Evolutionary conservation across 495 filamentous ascomycete genomes (phyloP).

Genomic region (Penicillium macrosclerotiorum): DNA sequence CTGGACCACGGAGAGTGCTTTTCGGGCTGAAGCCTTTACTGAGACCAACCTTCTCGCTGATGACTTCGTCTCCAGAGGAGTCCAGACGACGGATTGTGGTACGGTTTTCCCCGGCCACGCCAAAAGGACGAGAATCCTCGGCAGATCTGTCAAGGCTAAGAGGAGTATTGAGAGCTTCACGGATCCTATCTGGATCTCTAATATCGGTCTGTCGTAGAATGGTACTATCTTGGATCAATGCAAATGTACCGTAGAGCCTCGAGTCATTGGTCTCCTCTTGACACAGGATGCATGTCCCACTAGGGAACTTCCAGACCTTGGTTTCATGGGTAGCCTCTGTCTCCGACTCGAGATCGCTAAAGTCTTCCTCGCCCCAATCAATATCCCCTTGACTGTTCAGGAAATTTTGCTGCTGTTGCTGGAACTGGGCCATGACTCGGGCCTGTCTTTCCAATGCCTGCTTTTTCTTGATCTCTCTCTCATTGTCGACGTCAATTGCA

Average conservation of each 20-base stretch:
- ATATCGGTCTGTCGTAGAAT: slow-evolving; percentile 85
- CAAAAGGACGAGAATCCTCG: slow-evolving; percentile 80
- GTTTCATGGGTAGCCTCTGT: slow-evolving; percentile 52
- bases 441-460: slow-evolving; percentile 86
- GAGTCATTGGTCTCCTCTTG: slow-evolving; percentile 93
- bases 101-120: slow-evolving; percentile 82
- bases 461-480: slow-evolving; percentile 82
- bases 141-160: slow-evolving; percentile 78
- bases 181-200: slow-evolving; percentile 75
- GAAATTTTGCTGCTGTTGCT: slow-evolving; percentile 93
- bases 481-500: slow-evolving; percentile 59
- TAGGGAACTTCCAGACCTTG: slow-evolving; percentile 89
- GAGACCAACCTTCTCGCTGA: slow-evolving; percentile 73
- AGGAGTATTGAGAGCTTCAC: slow-evolving; percentile 76
- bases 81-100: slow-evolving; percentile 71
- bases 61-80: slow-evolving; percentile 64
- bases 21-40: slow-evolving; percentile 82
- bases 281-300: slow-evolving; percentile 90
- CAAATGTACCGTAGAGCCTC: slow-evolving; percentile 87
- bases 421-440: slow-evolving; percentile 93
- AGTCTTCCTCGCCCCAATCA: slow-evolving; percentile 79
- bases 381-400: slow-evolving; percentile 78
- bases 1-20: slow-evolving; percentile 68
- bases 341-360: slow-evolving; percentile 66
- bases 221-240: slow-evolving; percentile 79